Conservation (phyloP, 2,329 filamentous ascomycete genomes). For the Aureobasidium pullulans region DNA sequence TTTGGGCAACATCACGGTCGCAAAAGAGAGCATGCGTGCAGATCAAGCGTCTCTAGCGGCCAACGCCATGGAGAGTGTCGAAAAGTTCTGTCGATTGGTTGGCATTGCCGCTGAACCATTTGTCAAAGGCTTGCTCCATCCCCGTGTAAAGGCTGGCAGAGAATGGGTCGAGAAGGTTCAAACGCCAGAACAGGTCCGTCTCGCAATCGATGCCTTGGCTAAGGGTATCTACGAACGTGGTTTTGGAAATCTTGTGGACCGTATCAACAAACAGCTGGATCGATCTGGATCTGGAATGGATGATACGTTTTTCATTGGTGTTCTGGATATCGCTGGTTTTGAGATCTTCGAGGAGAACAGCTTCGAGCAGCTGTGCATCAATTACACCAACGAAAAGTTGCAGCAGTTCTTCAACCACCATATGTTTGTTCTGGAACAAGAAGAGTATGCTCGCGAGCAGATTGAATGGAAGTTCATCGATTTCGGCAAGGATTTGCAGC, state of each 20-base stretch:
- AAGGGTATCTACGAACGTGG: conserved; percentile 97
- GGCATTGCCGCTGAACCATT: conserved; percentile 82
- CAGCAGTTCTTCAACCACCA: conserved; percentile 99
- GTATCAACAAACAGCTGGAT: conserved; percentile 88
- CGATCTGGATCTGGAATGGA: conserved; percentile 75
- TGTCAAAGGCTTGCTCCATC: conserved; percentile 79
- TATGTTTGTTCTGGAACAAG: conserved; percentile 98
- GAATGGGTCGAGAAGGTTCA: conserved; percentile 99
- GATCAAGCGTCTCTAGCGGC: conserved; percentile 81
- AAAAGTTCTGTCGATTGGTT: conserved; percentile 73
- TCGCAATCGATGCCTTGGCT: conserved; percentile 80
- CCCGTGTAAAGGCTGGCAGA: conserved; percentile 86
- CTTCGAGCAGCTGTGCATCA: conserved; percentile 98
- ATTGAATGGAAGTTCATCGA: conserved; percentile 99
- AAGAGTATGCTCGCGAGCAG: conserved; percentile 93
- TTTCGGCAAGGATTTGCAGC: conserved; percentile 92
- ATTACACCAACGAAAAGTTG: conserved; percentile 98
- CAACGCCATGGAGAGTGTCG: conserved; percentile 66
- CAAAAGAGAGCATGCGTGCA: conserved; percentile 81
- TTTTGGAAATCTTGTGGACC: conserved; percentile 83
- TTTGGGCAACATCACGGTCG: conserved; percentile 81
- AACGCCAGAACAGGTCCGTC: conserved; percentile 89
- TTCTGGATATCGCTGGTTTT: conserved; percentile 97
- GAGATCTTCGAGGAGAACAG: conserved; percentile 98
- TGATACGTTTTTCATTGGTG: conserved; percentile 92